Evolutionary conservation across 192 early-diverging fungal species (phyloP), one percentile per base, ranked within the genome.

Genomic region (Podila clonocystis): DNA sequence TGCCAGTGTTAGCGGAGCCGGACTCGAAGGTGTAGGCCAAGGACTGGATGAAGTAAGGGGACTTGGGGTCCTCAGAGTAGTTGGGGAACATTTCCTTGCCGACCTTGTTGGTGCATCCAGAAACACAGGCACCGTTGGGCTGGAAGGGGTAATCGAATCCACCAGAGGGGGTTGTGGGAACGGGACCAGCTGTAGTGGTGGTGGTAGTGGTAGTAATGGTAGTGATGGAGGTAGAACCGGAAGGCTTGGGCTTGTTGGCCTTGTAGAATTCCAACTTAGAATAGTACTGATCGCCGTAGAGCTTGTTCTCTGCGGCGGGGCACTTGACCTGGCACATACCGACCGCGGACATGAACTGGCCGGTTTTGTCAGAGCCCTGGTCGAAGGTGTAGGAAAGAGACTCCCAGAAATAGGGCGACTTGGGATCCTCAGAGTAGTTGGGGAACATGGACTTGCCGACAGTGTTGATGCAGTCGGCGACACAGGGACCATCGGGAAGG

Each of bases 391-490:
- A 63, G n/a, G 50, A 28, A 15, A 72, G 50, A 0, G 70, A 72
- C 50, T 72, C 29, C 50, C 62, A 63, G 15, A 72, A 75, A 48
- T 68, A 75, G 12, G 73, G 66, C 12, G 73, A 75, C 61, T 67
- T 68, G 60, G 73, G 73, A 52, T 75, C 73, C 66, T 75, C 66
- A 58, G 66, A 68, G 22, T 75, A 75, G 52, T 75, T 64, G 34
- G 66, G 61, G 73, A 68, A 75, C 73, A 75, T 63, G 2, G 45
- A 31, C 66, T 75, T 75, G 3, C 73, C 73, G 29, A 63, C 66
- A 30, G 29, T 36, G 66, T 68, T 75, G 34, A 65, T 75, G 61
- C 73, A 75, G 3, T 31, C 30, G 63, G 65, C 8, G 29, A 75
- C 66, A 15, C 73, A 75, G 9, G 50, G 13, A 33, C 73, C 73